phyloP scores from a whole-genome alignment of 352 stramenopile genomes.

The Phytophthora litchii region DNA sequence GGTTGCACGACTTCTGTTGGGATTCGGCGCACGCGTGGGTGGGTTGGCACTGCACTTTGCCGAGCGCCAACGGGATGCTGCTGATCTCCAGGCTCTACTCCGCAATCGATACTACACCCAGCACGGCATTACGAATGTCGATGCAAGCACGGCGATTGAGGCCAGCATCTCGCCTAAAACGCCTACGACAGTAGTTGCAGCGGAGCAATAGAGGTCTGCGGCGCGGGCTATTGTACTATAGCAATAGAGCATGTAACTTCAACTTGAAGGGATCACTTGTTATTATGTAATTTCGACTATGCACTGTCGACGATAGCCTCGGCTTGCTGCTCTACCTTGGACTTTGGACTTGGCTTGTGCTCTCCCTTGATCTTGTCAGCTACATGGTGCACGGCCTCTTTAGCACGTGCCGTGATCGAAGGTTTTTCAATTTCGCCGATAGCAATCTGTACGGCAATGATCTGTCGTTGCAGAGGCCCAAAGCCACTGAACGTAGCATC shows the following conservation, averaged over 20 bases:
- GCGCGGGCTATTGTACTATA: conserved; percentile 9
- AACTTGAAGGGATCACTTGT: conserved; percentile 16
- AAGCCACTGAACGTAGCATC: conserved; percentile 33
- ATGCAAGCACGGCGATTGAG: conserved; percentile 5
- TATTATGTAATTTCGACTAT: conserved; percentile 5
- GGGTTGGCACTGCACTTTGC: conserved; percentile 77
- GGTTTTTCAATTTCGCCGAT: conserved; percentile 20
- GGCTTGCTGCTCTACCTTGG: conserved; percentile 1
- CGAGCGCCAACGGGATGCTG: conserved; percentile 62
- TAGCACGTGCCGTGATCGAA: conserved; percentile 30
- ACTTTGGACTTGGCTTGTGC: conserved; percentile 15
- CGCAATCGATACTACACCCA: conserved; percentile 71
- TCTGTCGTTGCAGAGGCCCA: conserved; percentile 27
- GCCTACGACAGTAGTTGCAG: neutral
- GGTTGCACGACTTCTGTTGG: conserved; percentile 61
- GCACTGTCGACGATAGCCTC: neutral
- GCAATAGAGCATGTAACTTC: conserved; percentile 19
- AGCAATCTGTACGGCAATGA: conserved; percentile 18
- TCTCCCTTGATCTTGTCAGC: conserved; percentile 21
- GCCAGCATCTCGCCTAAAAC: conserved; percentile 1
- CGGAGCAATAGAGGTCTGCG: conserved; percentile 32
- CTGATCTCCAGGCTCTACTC: conserved; percentile 61
- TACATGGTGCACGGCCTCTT: conserved; percentile 35
- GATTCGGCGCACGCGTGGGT: conserved; percentile 67
- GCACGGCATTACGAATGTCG: conserved; percentile 36